phyloP scores from a whole-genome alignment of 306 rosid species.

The peach (Prunus persica) region DNA sequence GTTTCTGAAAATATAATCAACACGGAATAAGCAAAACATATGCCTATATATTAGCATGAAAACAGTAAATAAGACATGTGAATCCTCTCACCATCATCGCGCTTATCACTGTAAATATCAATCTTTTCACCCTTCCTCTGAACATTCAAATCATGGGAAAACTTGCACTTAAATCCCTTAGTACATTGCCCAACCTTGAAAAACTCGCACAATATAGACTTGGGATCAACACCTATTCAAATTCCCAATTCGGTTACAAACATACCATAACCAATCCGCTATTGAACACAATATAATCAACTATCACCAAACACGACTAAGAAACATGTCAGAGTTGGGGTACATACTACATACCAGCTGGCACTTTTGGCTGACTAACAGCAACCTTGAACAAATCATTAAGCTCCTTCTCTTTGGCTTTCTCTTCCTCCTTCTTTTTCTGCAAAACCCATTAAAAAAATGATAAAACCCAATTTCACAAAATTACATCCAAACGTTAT shows the following conservation, averaged over 20 bases:
- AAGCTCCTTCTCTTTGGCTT: conserved; percentile 87
- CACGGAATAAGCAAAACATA: conserved; percentile 11
- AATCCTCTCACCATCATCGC: conserved; percentile 59
- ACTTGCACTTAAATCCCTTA: conserved; percentile 97
- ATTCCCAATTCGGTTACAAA: conserved; percentile 20
- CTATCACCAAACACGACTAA: neutral
- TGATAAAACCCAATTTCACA: neutral
- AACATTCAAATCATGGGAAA: conserved; percentile 91
- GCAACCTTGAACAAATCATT: conserved; percentile 91
- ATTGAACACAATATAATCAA: neutral
- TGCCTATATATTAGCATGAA: neutral
- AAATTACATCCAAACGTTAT: neutral
- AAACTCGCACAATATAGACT: conserved; percentile 91
- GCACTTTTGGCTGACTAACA: conserved; percentile 91
- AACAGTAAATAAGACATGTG: neutral
- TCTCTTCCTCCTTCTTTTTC: conserved; percentile 98
- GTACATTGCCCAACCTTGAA: conserved; percentile 89
- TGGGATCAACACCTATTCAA: conserved; percentile 94
- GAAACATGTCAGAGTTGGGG: neutral
- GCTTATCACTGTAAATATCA: conserved; percentile 86
- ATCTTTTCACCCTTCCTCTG: conserved; percentile 99
- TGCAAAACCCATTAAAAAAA: conserved; percentile 15
- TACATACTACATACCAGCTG: conserved; percentile 57
- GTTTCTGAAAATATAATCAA: conserved; percentile 44
- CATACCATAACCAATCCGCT: conserved; percentile 5